Evolutionary conservation across 2,329 filamentous ascomycete species (phyloP).

Genomic region (Pseudocercospora eumusae): DNA sequence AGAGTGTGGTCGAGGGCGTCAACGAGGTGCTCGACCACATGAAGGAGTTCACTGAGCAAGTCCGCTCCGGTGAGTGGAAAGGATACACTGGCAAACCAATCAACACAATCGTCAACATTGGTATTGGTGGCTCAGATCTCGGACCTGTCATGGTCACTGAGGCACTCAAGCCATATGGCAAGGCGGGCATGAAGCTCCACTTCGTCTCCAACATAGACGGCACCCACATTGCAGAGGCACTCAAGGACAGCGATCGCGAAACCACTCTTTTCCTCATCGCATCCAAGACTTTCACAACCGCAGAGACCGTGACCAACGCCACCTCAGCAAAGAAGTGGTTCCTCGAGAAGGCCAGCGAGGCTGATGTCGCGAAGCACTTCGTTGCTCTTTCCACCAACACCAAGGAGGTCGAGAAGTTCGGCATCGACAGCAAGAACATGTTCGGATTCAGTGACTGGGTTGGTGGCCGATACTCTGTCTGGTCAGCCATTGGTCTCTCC

Average conservation of each 20-base stretch:
- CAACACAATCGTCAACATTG: conserved; percentile 93
- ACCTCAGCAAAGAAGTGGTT: conserved; percentile 98
- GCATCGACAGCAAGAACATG: conserved; percentile 99
- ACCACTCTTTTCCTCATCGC: conserved; percentile 98
- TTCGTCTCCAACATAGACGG: conserved; percentile 99
- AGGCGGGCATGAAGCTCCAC: conserved; percentile 83
- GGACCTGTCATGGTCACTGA: conserved; percentile 99
- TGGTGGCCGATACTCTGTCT: conserved; percentile 96
- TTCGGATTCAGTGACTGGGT: conserved; percentile 99
- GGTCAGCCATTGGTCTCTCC: conserved; percentile 95
- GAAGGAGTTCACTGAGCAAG: conserved; percentile 95
- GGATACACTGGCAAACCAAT: conserved; percentile 97
- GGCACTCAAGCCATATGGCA: conserved; percentile 91
- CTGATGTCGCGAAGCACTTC: conserved; percentile 92
- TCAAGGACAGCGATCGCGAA: conserved; percentile 86
- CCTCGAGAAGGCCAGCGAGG: conserved; percentile 73
- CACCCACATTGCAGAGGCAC: conserved; percentile 93
- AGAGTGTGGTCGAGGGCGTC: conserved; percentile 92
- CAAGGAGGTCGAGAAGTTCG: conserved; percentile 93
- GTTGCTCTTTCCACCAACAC: conserved; percentile 97
- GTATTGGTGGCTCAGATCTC: conserved; percentile 96
- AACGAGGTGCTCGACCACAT: conserved; percentile 92
- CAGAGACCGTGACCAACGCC: conserved; percentile 95
- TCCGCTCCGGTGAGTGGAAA: conserved; percentile 94
- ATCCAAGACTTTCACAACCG: conserved; percentile 99